Base-by-base conservation (phyloP, 1,284 basidiomycete species). In the Malassezia yamatoensis region DNA sequence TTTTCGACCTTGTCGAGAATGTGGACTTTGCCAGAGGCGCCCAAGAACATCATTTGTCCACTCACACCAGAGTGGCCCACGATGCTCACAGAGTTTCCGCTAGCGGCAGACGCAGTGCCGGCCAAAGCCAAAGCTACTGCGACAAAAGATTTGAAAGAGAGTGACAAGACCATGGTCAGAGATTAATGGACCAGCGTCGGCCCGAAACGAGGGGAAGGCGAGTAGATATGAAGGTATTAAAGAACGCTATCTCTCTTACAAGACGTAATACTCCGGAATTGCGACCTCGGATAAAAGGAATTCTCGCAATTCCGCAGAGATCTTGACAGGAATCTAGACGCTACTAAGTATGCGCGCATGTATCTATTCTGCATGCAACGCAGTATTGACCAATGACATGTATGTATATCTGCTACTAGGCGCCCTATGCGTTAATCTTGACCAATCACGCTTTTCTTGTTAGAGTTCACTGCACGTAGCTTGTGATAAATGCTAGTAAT, bases 1-100 rank as follows among this genome's bases (percentile, higher is more conserved):
- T 70, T 67, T 41, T 70, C 67, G 44, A 60, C 60, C 62, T 70
- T 70, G 61, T 71, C 69, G 32, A 71, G 58, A 34, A 71, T 67
- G 53, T 65, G 64, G 29, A 68, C 68, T 40, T 67, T 66, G 35
- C 60, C 51, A 16, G 65, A 59, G 11, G 59, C 60, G 32, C 59
- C 64, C 20, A 70, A 60, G 57, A 67, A 68, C 68, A 70, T 63
- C 66, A 68, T 68, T 49, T 70, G 68, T 3, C 58, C 68, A 3
- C 60, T 65, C 16, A 70, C 63, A 34, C 68, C 66, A 5, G 67
- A 69, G 44, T 65, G 58, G 33, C 67, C 67, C n/a, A 66, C 64
- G 5, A 66, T 62, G 38, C 54, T 44, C 54, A 67, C 42, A 29
- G 54, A 54, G 33, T 47, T 47, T 20, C 39, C 54, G 20, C 49